A percentile compares a stretch with the other conserved stretches of the same genome.
Conservation (phyloP, 2,329 filamentous ascomycete genomes). For the Beauveria medogensis region DNA sequence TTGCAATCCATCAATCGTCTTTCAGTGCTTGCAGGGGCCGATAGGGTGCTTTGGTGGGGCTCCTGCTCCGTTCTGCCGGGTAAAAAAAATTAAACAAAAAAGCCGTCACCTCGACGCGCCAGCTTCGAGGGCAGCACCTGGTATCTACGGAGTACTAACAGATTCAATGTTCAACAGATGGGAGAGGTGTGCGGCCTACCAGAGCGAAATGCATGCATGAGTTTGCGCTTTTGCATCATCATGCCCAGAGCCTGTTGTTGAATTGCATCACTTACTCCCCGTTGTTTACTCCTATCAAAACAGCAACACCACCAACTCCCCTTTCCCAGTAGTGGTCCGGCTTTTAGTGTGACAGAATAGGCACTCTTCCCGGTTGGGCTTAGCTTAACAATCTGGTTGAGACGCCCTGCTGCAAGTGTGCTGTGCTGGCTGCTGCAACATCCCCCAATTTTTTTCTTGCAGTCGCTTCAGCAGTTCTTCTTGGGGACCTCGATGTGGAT, state of each 20-base stretch:
- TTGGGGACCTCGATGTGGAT: conserved; percentile 3
- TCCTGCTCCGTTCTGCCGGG: conserved; percentile 1
- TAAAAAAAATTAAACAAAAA: neutral
- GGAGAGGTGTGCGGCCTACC: too few species aligned
- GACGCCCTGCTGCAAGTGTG: conserved; percentile 22
- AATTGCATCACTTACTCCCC: neutral
- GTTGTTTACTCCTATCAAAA: neutral
- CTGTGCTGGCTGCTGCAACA: conserved; percentile 13
- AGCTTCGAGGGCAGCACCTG: neutral
- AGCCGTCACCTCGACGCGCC: neutral
- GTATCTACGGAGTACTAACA: neutral
- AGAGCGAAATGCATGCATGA: too few species aligned
- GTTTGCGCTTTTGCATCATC: too few species aligned
- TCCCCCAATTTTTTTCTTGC: conserved; percentile 10
- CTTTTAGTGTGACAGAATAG: neutral
- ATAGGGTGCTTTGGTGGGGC: conserved; percentile 3
- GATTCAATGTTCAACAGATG: too few species aligned
- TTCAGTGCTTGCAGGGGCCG: neutral
- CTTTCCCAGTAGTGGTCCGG: conserved; percentile 4
- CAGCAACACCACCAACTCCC: neutral
- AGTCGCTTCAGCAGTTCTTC: neutral
- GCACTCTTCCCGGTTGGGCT: conserved; percentile 17
- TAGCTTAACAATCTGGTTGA: conserved; percentile 37
- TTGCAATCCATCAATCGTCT: conserved; percentile 18
- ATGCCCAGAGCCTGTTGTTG: neutral